A percentile compares a stretch with the other conserved stretches of the same genome.
Evolutionary conservation across 257 asterid genomes (phyloP).

Genomic region (Fraxinus excelsior): DNA sequence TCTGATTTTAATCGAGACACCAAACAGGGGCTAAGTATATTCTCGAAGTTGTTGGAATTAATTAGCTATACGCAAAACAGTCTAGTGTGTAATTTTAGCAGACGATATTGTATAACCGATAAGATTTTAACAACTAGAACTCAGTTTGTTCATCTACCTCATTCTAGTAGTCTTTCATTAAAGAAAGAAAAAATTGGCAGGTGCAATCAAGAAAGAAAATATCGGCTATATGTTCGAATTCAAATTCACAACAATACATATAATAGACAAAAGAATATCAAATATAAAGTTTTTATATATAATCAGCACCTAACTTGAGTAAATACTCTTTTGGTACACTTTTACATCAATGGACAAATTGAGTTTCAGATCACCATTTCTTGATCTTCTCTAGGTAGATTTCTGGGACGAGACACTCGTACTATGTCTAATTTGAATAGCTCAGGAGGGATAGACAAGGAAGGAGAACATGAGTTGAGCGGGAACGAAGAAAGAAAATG

Average conservation of each 20-base stretch:
- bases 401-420: neutral
- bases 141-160: no score
- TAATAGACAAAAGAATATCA: neutral
- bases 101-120: no score
- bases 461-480: conserved; percentile 79
- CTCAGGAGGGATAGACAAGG: conserved; percentile 99
- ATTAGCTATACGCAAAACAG: no score
- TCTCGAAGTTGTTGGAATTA: no score
- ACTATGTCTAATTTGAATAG: conserved; percentile 31
- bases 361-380: neutral
- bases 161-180: no score
- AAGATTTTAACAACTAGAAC: no score
- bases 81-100: no score
- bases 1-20: no score
- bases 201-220: neutral
- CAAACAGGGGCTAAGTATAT: no score
- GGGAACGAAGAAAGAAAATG: conserved; percentile 23
- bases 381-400: neutral
- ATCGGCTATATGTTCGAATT: no score
- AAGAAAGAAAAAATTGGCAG: no score
- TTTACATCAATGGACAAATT: conserved; percentile 6
- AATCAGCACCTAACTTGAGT: neutral
- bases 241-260: neutral
- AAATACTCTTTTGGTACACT: neutral
- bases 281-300: neutral